Conservation (phyloP, 176 grass and related monocot species). For the Cenchrus fungigraminus region DNA sequence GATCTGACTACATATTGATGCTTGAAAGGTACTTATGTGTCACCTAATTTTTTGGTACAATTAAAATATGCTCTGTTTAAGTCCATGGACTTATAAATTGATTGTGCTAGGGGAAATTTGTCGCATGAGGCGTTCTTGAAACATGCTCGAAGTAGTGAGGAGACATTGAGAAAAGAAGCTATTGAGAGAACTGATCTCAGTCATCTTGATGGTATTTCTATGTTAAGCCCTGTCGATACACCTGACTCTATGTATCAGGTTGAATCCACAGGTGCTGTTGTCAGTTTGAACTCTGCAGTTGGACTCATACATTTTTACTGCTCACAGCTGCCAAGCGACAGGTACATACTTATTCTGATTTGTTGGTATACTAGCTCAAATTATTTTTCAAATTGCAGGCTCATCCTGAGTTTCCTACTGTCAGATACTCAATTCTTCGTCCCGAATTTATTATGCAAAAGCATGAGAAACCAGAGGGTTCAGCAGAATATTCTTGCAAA, state of each 20-base stretch:
- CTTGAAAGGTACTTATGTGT: constrained; percentile 82
- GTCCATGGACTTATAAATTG: constrained; percentile 39
- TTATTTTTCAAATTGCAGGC: constrained; percentile 1
- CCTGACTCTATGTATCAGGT: constrained; percentile 84
- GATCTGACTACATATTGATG: constrained; percentile 99
- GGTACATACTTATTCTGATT: constrained; percentile 52
- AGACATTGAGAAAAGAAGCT: constrained; percentile 98
- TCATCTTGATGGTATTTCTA: constrained; percentile 79
- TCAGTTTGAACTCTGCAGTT: constrained; percentile 99
- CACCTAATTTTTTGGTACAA: constrained; percentile 16
- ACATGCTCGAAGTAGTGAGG: constrained; percentile 95
- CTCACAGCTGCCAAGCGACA: constrained; percentile 95
- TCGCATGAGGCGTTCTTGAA: constrained; percentile 91
- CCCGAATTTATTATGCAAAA: constrained; percentile 96
- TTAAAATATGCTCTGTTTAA: not conserved
- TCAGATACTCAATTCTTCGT: constrained; percentile 93
- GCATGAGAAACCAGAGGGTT: constrained; percentile 72
- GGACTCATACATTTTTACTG: constrained; percentile 96
- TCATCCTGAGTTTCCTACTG: constrained; percentile 20
- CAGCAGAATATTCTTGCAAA: constrained; percentile 90
- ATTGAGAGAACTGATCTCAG: constrained; percentile 99
- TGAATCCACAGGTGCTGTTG: constrained; percentile 94
- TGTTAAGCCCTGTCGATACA: constrained; percentile 64
- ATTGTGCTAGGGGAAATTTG: constrained; percentile 70
- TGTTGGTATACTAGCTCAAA: constrained; percentile 20